These are phyloP conservation scores for Tuber aestivum DNA, from an alignment of 495 filamentous ascomycete genomes.

Conservation along the genomic window DNA sequence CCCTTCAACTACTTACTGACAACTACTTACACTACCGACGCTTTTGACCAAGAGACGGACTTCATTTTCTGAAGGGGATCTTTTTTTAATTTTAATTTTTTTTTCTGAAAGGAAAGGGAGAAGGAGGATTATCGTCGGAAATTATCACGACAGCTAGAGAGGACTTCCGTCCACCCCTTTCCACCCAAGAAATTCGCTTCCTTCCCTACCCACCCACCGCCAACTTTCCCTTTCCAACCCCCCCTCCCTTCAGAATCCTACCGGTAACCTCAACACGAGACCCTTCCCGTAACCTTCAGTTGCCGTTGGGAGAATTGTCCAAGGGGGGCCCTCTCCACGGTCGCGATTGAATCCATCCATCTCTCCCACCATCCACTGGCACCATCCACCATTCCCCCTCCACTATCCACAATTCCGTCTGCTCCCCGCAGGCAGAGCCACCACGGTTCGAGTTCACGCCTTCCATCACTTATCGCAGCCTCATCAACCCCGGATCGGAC, in stretches of 20 bases:
- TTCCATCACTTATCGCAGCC: neutral
- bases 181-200: neutral
- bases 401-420: constrained; percentile 1
- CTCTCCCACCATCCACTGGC: neutral
- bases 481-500: neutral
- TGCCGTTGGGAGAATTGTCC: neutral
- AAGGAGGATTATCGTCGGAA: neutral
- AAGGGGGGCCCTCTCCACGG: neutral
- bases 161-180: neutral
- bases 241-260: neutral
- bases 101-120: neutral
- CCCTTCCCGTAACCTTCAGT: constrained; percentile 4
- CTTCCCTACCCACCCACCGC: neutral
- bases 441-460: constrained; percentile 2
- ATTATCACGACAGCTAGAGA: neutral
- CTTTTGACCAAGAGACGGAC: neutral
- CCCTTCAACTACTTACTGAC: constrained; percentile 26
- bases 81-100: no score
- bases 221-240: constrained; percentile 1
- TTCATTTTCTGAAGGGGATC: neutral
- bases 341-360: constrained; percentile 4
- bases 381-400: constrained; percentile 1
- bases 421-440: constrained; percentile 3
- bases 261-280: neutral
- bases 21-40: constrained; percentile 18